phyloP scores from a whole-genome alignment of 2,329 filamentous ascomycete species.

The Sporothrix schenckii region DNA sequence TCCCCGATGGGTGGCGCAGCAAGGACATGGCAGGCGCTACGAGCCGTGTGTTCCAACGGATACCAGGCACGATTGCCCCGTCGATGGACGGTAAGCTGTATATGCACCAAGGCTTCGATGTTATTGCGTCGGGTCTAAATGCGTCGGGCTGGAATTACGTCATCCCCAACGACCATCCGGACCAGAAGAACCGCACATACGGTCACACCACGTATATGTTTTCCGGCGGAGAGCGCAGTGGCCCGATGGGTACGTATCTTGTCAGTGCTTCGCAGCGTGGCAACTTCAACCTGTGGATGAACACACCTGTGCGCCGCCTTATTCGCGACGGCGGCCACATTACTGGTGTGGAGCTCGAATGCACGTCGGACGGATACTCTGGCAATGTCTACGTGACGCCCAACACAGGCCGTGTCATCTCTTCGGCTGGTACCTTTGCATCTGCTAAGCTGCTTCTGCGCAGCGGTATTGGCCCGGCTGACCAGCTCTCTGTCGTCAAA shows the following conservation, averaged over 20 bases:
- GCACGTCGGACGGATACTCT: constrained; percentile 54
- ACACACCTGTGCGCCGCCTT: constrained; percentile 63
- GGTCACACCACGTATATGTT: constrained; percentile 67
- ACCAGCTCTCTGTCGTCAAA: constrained; percentile 59
- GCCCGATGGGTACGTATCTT: constrained; percentile 68
- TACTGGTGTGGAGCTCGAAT: constrained; percentile 63
- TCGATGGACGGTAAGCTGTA: constrained; percentile 69
- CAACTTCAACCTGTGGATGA: constrained; percentile 63
- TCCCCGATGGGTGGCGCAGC: constrained; percentile 71
- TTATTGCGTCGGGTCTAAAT: constrained; percentile 62
- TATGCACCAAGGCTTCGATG: constrained; percentile 66
- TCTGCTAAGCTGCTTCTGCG: constrained; percentile 69
- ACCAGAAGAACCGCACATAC: constrained; percentile 64
- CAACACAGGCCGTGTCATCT: constrained; percentile 65
- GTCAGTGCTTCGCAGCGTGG: constrained; percentile 57
- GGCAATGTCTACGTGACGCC: constrained; percentile 64
- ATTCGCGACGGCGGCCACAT: constrained; percentile 61
- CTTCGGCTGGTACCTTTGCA: constrained; percentile 71
- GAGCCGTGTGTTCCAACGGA: constrained; percentile 66
- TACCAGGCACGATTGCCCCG: constrained; percentile 68
- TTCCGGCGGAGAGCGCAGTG: constrained; percentile 62
- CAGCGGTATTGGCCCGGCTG: constrained; percentile 67
- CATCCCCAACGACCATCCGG: constrained; percentile 59
- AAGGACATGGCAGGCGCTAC: constrained; percentile 63
- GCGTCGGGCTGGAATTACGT: constrained; percentile 47